A percentile compares a stretch with the other conserved stretches of the same genome.
Conservation (phyloP, 192 early-diverging fungal genomes). For the Spizellomyces sp. region DNA sequence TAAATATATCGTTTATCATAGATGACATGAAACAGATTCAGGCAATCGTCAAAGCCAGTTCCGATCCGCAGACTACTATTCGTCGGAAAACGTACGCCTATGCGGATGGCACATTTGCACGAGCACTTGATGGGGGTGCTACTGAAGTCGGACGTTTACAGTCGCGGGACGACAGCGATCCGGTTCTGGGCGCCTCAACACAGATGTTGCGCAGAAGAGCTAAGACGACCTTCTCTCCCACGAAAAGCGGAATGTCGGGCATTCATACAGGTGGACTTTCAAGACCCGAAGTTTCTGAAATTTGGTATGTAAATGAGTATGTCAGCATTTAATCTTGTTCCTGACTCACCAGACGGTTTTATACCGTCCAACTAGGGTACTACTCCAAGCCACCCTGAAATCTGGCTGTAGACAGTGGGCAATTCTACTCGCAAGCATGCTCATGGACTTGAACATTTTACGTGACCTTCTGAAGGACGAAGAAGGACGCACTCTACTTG, state of each 20-base stretch:
- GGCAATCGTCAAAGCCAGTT: not conserved
- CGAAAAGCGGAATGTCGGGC: constrained; percentile 1
- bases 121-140: not conserved
- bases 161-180: constrained; percentile 4
- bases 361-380: constrained; percentile 11
- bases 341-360: not conserved
- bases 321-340: not conserved
- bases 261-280: constrained; percentile 4
- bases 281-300: no score
- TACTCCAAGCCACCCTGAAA: constrained; percentile 16
- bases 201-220: constrained; percentile 2
- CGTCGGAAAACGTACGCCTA: not conserved
- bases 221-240: not conserved
- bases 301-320: constrained; percentile 21
- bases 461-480: not conserved
- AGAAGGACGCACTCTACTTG: not conserved
- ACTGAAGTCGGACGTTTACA: not conserved
- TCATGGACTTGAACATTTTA: constrained; percentile 25
- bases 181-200: not conserved
- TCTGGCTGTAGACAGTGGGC: constrained; percentile 28
- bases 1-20: not conserved
- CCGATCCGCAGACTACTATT: not conserved
- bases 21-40: not conserved
- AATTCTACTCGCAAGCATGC: constrained; percentile 24
- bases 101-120: not conserved